Conservation (phyloP, 768 basidiomycete species). For the Lactifluus subvellereus region DNA sequence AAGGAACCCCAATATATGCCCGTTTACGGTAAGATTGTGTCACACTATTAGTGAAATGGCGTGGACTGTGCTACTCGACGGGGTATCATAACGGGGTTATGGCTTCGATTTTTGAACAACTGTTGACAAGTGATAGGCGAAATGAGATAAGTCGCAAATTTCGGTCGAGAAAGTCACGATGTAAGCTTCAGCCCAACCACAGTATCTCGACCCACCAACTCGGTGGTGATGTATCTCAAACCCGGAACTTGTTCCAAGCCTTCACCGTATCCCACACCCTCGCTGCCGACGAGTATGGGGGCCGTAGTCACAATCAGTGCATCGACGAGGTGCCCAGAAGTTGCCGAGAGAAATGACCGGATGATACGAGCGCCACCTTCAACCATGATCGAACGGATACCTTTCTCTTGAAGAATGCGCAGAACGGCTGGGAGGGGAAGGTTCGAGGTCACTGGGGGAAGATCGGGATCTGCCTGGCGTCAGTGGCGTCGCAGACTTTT, state of each 20-base stretch:
- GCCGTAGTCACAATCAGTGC: slow-evolving; percentile 79
- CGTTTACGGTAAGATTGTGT: background rate
- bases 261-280: slow-evolving; percentile 55
- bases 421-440: slow-evolving; percentile 49
- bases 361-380: slow-evolving; percentile 91
- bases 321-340: slow-evolving; percentile 43
- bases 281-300: slow-evolving; percentile 71
- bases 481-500: background rate
- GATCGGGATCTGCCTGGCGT: slow-evolving; percentile 12
- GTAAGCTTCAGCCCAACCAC: slow-evolving; percentile 28
- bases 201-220: slow-evolving; percentile 29
- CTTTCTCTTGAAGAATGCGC: slow-evolving; percentile 43
- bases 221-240: slow-evolving; percentile 29
- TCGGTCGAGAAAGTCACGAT: background rate
- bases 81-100: background rate
- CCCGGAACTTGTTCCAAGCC: slow-evolving; percentile 26
- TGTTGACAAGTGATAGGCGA: background rate
- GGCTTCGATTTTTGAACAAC: background rate
- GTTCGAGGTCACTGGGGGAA: slow-evolving; percentile 28
- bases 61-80: background rate
- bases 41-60: background rate
- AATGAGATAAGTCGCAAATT: background rate
- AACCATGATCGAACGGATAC: slow-evolving; percentile 80
- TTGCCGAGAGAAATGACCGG: slow-evolving; percentile 50
- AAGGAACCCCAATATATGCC: background rate